Base-by-base conservation (phyloP, 371 early-diverging fungal species). In the Actinomortierella wolfii region DNA sequence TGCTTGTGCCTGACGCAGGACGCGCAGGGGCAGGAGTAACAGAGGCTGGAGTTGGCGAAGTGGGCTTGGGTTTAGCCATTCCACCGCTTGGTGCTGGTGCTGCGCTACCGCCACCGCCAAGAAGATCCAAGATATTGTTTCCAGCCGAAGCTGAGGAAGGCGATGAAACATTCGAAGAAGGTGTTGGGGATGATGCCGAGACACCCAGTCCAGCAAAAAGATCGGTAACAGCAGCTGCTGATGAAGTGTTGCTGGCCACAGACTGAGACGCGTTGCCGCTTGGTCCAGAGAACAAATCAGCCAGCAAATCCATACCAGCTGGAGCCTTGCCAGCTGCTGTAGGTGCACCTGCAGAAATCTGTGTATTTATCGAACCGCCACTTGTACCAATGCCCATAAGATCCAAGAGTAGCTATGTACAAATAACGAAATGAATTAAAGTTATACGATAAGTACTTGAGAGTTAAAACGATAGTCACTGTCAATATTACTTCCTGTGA, bases 301-400 rank as follows among this genome's bases (percentile, higher is more conserved):
- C 94, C 40, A 96, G 79, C 25, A 94, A 77, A 66, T 93, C 93
- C 6, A 83, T 81, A 54, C 70, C 76, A 23, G 75, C 39, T n/a
- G 81, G 41, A 49, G 76, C 69, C 41, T 74, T 63, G 43, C 81
- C 59, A 57, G 85, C 51, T 18, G 64, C 52, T 28, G 69, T 57
- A 20, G 68, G 55, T 49, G 76, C 50, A 28, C 82, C 64, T 56
- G 75, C 52, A 47, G 81, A 28, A 51, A 71, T 59, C 52, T 73
- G 73, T 4, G 73, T 67, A 28, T 80, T 64, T 39, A 78, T 54
- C 18, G 68, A 40, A 47, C 79, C 80, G 26, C 79, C 59, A 34
- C 79, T 69, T 51, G 88, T 82, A 17, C 84, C 89, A 45, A 86
- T 93, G 59, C 92, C 94, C 86, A 93, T 88, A 34, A 94, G 77